These are phyloP conservation scores for Strobilomyces echinocephalus DNA, from an alignment of 768 basidiomycete genomes.

Conservation along the genomic window DNA sequence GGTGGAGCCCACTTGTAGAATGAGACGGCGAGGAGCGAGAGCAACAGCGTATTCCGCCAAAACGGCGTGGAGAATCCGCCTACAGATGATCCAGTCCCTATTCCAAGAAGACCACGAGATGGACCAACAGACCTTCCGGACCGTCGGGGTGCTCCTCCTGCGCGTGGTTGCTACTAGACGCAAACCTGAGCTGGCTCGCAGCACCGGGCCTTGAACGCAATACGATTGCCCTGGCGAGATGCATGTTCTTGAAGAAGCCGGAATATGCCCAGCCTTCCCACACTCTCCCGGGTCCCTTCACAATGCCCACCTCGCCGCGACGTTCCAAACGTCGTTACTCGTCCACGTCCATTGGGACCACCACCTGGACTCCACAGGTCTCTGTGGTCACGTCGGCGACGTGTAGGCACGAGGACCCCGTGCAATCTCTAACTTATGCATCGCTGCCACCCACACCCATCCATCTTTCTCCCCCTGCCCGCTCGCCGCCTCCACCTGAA, in stretches of 20 bases:
- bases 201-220: conserved; percentile 32
- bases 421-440: conserved; percentile 53
- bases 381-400: conserved; percentile 9
- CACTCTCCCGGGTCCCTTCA: conserved; percentile 3
- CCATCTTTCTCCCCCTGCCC: conserved; percentile 38
- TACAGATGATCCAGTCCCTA: conserved; percentile 7
- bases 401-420: conserved; percentile 15
- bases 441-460: conserved; percentile 75
- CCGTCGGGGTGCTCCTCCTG: conserved; percentile 38
- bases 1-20: conserved; percentile 69
- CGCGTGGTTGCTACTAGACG: conserved; percentile 40
- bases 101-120: not conserved
- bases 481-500: conserved; percentile 22
- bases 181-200: conserved; percentile 38
- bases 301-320: conserved; percentile 32
- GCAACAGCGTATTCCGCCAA: conserved; percentile 62
- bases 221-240: conserved; percentile 36
- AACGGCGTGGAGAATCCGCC: conserved; percentile 57
- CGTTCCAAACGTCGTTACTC: conserved; percentile 32
- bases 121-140: conserved; percentile 50
- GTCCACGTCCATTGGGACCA: conserved; percentile 22
- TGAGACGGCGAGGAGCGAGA: conserved; percentile 45
- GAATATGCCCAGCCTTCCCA: conserved; percentile 14
- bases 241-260: conserved; percentile 13
- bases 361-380: conserved; percentile 21